Evolutionary conservation across 768 basidiomycete species (phyloP), one percentile per base, ranked within the genome.

Genomic region (Leccinum uliginosum): DNA sequence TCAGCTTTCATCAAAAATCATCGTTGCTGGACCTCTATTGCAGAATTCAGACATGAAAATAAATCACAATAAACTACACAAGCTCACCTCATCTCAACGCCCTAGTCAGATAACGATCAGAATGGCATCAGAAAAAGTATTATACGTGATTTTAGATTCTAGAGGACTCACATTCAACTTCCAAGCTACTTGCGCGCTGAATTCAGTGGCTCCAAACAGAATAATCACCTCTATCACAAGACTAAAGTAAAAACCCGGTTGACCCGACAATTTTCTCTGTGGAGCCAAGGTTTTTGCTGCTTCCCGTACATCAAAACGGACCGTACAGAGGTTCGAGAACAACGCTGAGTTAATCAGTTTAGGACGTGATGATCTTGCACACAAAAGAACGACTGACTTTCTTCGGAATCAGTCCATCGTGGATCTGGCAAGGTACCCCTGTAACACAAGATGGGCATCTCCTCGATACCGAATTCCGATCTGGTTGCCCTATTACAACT

Each of bases 171-270:
- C 59, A 26, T 60, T 21, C 45, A n/a, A 54, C 4, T 51, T 51
- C 59, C 60, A 60, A 4, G 60, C 59, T 3, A 60, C 54, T 11
- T 60, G 61, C 11, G 61, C 54, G 21, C 32, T 55, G 24, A 40
- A 55, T 86, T 65, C 63, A 1, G 63, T 62, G 24, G 26, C 23
- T 45, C 63, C 63, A 8, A 65, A 64, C 15, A 53, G 53, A 19
- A 62, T 49, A 17, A 64, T 56, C 35, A 64, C 60, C 7, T 53
- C 56, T 21, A 62, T 1, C 8, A 2, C 4, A 6, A 64, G 32
- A 1, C 4, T 0, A 34, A 59, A 64, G 50, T 54, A 65, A n/a
- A 29, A 10, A 2, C 62, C 62, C 2, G 0, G 6, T 24, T 27
- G 27, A 8, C 51, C 57, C 0, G 17, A 43, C 12, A 40, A 0